phyloP scores from a whole-genome alignment of 2,329 filamentous ascomycete genomes.

The Thelonectria rubi region DNA sequence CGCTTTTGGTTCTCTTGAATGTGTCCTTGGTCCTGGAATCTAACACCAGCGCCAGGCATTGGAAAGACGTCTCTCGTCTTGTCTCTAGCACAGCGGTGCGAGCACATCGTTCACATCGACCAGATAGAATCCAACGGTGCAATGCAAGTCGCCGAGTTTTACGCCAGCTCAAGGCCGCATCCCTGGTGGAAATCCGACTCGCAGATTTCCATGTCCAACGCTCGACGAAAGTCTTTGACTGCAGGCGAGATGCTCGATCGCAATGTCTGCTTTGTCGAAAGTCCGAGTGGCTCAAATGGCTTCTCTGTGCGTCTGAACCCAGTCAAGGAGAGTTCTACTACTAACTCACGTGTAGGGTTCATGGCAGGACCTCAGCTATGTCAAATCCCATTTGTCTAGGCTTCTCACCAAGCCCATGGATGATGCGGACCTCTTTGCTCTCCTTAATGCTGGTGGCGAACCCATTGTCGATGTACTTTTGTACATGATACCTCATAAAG shows the following conservation, averaged over 20 bases:
- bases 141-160: slow-evolving; percentile 68
- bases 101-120: slow-evolving; percentile 95
- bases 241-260: slow-evolving; percentile 84
- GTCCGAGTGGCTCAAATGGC: slow-evolving; percentile 68
- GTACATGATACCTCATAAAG: slow-evolving; percentile 76
- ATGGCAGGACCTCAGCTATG: slow-evolving; percentile 73
- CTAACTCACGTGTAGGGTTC: slow-evolving; percentile 61
- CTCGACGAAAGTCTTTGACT: slow-evolving; percentile 69
- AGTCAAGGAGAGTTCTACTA: slow-evolving; percentile 26
- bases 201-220: slow-evolving; percentile 64
- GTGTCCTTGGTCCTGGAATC: background rate
- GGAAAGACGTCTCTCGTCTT: slow-evolving; percentile 92
- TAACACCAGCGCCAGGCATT: slow-evolving; percentile 61
- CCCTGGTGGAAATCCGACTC: slow-evolving; percentile 89
- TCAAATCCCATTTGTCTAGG: slow-evolving; percentile 61
- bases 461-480: slow-evolving; percentile 85
- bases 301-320: slow-evolving; percentile 54
- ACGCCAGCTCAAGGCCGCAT: slow-evolving; percentile 84
- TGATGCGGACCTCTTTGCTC: slow-evolving; percentile 77
- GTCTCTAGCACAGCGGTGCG: slow-evolving; percentile 84
- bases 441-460: slow-evolving; percentile 84
- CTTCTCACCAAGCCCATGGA: slow-evolving; percentile 63
- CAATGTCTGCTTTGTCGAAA: slow-evolving; percentile 94
- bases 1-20: background rate
- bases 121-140: slow-evolving; percentile 55